phyloP scores from a whole-genome alignment of 306 rosid genomes.

The Sechiopsis laciniata region DNA sequence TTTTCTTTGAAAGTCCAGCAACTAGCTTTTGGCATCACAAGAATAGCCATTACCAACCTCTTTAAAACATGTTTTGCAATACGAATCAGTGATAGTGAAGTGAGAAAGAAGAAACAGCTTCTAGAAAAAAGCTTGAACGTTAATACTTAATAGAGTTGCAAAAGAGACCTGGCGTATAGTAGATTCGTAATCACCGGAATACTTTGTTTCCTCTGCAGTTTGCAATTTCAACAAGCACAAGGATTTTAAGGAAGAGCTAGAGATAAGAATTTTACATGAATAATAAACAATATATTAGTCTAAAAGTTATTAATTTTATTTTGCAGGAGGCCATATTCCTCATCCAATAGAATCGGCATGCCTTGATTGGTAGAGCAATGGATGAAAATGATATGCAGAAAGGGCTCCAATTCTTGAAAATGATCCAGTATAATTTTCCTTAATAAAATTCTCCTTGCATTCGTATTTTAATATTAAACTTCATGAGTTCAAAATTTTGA shows the following conservation, averaged over 20 bases:
- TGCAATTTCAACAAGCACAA: not conserved
- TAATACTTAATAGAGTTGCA: not conserved
- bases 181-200: not conserved
- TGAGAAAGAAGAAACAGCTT: not conserved
- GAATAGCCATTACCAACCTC: constrained; percentile 13
- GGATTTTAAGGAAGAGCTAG: not conserved
- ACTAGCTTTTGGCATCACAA: not conserved
- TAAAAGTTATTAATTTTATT: constrained; percentile 19
- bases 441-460: constrained; percentile 16
- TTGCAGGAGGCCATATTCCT: constrained; percentile 95
- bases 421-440: constrained; percentile 59
- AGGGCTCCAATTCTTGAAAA: constrained; percentile 78
- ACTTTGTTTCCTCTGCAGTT: not conserved
- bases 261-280: not conserved
- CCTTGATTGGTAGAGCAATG: constrained; percentile 96
- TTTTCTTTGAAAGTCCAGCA: not conserved
- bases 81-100: constrained; percentile 1
- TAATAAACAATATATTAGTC: not conserved
- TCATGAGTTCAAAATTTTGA: constrained; percentile 25
- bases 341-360: constrained; percentile 95
- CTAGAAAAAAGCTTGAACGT: not conserved
- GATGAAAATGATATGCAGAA: constrained; percentile 90
- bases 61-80: not conserved
- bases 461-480: not conserved
- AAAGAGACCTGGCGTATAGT: not conserved